Evolutionary conservation across 108 stramenopile genomes (phyloP), one percentile per base, ranked within the genome.

Genomic region (Fragilaria radians): DNA sequence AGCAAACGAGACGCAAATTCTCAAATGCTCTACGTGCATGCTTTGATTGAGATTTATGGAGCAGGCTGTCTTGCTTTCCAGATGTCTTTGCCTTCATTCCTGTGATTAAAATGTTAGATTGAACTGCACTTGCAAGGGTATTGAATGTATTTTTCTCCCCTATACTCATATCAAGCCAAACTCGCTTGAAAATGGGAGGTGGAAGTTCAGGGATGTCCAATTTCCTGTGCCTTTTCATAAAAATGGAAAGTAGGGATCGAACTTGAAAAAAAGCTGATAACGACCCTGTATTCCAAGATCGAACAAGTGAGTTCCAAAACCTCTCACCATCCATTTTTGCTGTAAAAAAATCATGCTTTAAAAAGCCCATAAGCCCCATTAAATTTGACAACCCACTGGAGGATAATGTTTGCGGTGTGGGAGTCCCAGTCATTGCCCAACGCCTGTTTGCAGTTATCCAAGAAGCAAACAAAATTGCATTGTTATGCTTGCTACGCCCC

Each of bases 401-500:
- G 1, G 59, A 52, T 0, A 67, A 60, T 5, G 77, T 73, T 73
- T 85, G 81, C 29, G 72, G 73, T 30, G 92, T 88, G 11, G 92
- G 92, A 3, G 92, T 93, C 25, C 92, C 92, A 5, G 87, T 93
- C 88, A 89, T 89, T 3, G 73, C 79, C 88, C 86, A 93, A 2
- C 80, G 71, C 19, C 83, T 67, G 53, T 79, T 66, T 1, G 90
- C 84, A 17, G 58, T 30, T 31, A 93, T 77, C 88, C 88, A 89
- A 1, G 70, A 71, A 17, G 86, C 84, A 64, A 93, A 89, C 45
- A 73, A 72, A 45, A 93, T 86, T 1, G 76, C 61, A 54, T 83
- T 86, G 59, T 73, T 88, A 11, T 78, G 57, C 29, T 66, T 77
- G 25, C 70, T 61, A 22, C 66, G 36, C 19, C 83, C 92, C 88